Conservation (phyloP, 306 rosid species). For the Vicia sativa region DNA sequence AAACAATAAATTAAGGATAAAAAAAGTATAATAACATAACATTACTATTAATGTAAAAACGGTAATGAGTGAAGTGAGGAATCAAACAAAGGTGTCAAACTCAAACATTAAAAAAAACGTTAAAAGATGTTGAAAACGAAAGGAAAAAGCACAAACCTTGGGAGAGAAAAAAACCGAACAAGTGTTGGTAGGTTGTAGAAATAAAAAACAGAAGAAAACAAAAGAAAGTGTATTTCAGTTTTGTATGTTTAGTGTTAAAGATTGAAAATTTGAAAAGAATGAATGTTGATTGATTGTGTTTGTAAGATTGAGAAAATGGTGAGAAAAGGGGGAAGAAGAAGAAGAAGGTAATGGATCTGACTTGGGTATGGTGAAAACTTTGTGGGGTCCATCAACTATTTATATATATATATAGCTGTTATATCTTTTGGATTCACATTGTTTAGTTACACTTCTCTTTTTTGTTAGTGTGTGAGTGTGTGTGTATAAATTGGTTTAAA, state of each 20-base stretch:
- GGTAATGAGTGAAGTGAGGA: conserved; percentile 32
- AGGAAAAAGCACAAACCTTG: conserved; percentile 47
- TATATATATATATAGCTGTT: conserved; percentile 42
- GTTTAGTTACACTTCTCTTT: neutral
- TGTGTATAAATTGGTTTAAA: neutral
- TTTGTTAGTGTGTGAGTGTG: neutral
- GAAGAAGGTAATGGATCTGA: conserved; percentile 65
- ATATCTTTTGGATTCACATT: conserved; percentile 7
- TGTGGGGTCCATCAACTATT: conserved; percentile 73
- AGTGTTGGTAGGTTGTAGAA: neutral
- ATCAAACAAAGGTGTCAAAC: conserved; percentile 5
- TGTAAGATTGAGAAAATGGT: conserved; percentile 51
- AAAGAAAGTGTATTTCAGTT: neutral
- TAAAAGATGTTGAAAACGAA: conserved; percentile 37
- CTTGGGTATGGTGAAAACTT: conserved; percentile 52
- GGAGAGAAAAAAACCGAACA: neutral
- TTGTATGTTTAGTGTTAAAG: too few species aligned
- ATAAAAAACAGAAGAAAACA: neutral
- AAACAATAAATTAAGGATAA: neutral
- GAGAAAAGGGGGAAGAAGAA: conserved; percentile 42
- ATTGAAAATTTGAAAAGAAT: neutral
- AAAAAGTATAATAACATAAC: conserved; percentile 4
- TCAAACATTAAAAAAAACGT: conserved; percentile 27
- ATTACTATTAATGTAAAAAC: conserved; percentile 20
- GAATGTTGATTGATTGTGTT: neutral